Conservation (phyloP, 345 rosid genomes). For the Theobroma cacao region DNA sequence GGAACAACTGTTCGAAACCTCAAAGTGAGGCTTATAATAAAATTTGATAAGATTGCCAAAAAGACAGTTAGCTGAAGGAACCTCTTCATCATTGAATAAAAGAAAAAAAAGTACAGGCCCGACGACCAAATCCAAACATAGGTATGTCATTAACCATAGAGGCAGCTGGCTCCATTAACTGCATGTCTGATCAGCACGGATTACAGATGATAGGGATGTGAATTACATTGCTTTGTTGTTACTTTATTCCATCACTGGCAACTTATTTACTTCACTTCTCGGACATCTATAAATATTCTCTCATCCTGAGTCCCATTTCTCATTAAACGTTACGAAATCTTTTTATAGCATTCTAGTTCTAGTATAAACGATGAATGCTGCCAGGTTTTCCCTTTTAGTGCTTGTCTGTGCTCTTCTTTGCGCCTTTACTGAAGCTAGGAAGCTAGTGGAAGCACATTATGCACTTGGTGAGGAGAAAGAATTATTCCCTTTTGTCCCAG, state of each 20-base stretch:
- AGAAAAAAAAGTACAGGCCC: no score
- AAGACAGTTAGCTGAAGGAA: background rate
- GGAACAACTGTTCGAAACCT: no score
- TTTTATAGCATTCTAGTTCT: background rate
- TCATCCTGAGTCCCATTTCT: background rate
- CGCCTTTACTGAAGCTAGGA: conserved; percentile 37
- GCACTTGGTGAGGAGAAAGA: conserved; percentile 17
- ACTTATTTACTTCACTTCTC: background rate
- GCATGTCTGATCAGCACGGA: conserved; percentile 4
- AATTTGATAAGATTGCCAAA: background rate
- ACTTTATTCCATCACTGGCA: no score
- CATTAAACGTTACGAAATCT: background rate
- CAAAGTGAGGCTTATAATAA: no score
- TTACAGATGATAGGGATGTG: conserved; percentile 2
- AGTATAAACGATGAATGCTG: background rate
- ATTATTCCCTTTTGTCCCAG: conserved; percentile 15
- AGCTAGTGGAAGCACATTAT: conserved; percentile 21
- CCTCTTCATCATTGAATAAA: background rate
- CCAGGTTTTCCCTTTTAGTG: conserved; percentile 15
- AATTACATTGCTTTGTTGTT: no score
- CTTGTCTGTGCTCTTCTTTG: conserved; percentile 31
- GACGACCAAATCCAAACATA: background rate
- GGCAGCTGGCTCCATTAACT: conserved; percentile 26
- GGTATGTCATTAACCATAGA: background rate
- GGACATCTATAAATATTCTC: background rate